phyloP scores from a whole-genome alignment of 805 yeast species.

The Spencermartinsiella europaea region DNA sequence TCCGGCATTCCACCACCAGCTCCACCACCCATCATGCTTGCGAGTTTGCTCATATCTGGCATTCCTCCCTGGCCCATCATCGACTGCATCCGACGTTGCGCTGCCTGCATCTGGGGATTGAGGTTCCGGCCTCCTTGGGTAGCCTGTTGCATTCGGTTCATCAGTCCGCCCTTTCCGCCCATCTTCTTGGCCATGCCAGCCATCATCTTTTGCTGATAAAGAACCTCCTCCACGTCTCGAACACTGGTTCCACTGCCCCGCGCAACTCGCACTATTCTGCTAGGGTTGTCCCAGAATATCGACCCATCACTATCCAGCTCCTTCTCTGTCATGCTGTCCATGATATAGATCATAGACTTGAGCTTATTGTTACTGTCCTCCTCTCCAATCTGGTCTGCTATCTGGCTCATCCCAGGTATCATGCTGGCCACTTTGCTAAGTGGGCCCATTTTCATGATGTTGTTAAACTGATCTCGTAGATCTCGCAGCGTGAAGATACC shows the following conservation, averaged over 20 bases:
- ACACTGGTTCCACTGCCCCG: slow-evolving; percentile 92
- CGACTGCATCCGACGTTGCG: slow-evolving; percentile 40
- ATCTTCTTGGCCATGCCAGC: slow-evolving; percentile 80
- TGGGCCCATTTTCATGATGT: slow-evolving; percentile 96
- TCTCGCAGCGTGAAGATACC: slow-evolving; percentile 92
- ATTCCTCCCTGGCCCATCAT: slow-evolving; percentile 53
- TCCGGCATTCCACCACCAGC: slow-evolving; percentile 59
- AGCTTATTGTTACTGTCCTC: slow-evolving; percentile 82
- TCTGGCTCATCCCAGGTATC: slow-evolving; percentile 86
- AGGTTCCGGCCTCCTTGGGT: slow-evolving; percentile 26
- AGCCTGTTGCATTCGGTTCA: slow-evolving; percentile 37
- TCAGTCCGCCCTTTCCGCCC: slow-evolving; percentile 50
- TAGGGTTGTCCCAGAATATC: slow-evolving; percentile 72
- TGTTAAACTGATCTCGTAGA: slow-evolving; percentile 90
- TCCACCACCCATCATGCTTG: slow-evolving; percentile 59
- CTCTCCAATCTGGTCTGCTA: slow-evolving; percentile 84
- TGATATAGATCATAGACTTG: slow-evolving; percentile 81
- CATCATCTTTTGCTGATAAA: slow-evolving; percentile 91
- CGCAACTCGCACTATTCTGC: slow-evolving; percentile 84
- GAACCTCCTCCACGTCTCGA: slow-evolving; percentile 86
- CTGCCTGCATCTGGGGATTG: slow-evolving; percentile 41
- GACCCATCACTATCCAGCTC: slow-evolving; percentile 90
- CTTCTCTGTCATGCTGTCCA: slow-evolving; percentile 93
- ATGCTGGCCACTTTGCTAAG: slow-evolving; percentile 87
- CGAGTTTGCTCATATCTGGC: slow-evolving; percentile 47